A percentile compares a stretch with the other conserved stretches of the same genome.
These are phyloP conservation scores for Rhodocollybia butyracea DNA, from an alignment of 768 basidiomycete genomes.

Conservation along the genomic window DNA sequence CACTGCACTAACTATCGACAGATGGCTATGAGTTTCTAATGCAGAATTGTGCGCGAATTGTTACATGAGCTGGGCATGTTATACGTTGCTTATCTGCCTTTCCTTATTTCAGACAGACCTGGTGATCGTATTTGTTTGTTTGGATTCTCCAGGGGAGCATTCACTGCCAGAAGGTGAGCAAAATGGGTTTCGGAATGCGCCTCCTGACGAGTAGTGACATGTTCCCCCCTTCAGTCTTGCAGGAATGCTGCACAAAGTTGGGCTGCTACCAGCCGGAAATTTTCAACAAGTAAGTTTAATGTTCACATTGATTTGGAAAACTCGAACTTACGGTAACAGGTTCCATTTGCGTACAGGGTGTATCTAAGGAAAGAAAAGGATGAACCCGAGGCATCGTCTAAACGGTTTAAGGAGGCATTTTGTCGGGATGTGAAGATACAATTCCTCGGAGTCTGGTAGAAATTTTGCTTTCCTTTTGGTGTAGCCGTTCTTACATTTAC, in stretches of 20 bases:
- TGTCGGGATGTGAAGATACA: slow-evolving; percentile 44
- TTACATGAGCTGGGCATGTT: neutral
- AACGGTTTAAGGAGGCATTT: slow-evolving; percentile 46
- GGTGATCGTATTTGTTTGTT: slow-evolving; percentile 24
- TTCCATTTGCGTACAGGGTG: slow-evolving; percentile 60
- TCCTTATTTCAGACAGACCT: slow-evolving; percentile 38
- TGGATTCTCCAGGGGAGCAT: slow-evolving; percentile 68
- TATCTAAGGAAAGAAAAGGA: slow-evolving; percentile 37
- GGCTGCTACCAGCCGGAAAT: slow-evolving; percentile 25
- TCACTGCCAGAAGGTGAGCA: slow-evolving; percentile 53
- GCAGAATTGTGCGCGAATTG: slow-evolving; percentile 44
- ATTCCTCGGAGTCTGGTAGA: slow-evolving; percentile 47
- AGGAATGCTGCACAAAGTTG: slow-evolving; percentile 26
- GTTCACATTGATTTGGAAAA: too few relatives aligned
- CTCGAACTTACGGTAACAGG: too few relatives aligned
- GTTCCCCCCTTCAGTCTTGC: slow-evolving; percentile 15
- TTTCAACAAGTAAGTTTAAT: too few relatives aligned
- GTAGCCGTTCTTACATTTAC: neutral
- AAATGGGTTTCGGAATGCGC: neutral
- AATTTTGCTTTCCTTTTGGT: neutral
- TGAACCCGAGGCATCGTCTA: slow-evolving; percentile 43
- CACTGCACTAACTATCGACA: slow-evolving; percentile 14
- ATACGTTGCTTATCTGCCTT: neutral
- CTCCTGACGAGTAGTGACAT: neutral
- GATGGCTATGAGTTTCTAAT: slow-evolving; percentile 59